Percentiles rank a stretch among this genome's conserved stretches.
These are phyloP conservation scores for Termitomyces sp. DNA, from an alignment of 768 basidiomycete species.

Conservation along the genomic window DNA sequence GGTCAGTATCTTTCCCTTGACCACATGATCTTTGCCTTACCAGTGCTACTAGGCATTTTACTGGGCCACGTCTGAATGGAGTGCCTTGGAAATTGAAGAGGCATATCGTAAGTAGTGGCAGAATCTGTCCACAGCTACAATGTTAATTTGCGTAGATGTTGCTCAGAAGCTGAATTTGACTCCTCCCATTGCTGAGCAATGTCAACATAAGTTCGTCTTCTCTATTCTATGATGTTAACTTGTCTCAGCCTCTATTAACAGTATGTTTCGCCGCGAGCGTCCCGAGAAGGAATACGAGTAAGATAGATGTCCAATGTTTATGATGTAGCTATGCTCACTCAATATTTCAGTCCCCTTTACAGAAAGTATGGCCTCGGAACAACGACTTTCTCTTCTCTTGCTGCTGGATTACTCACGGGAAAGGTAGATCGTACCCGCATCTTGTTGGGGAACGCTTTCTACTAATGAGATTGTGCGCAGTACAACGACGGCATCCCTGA, in stretches of 20 bases:
- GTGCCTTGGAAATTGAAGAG: conserved; percentile 54
- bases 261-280: conserved; percentile 73
- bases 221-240: neutral
- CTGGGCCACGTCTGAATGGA: conserved; percentile 75
- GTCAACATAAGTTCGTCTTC: conserved; percentile 53
- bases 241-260: conserved; percentile 21
- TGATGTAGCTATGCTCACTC: neutral
- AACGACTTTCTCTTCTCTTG: conserved; percentile 74
- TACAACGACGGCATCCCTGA: conserved; percentile 75
- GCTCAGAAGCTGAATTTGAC: conserved; percentile 63
- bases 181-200: conserved; percentile 74
- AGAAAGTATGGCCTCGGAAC: conserved; percentile 62
- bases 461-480: conserved; percentile 21
- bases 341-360: conserved; percentile 46
- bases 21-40: neutral
- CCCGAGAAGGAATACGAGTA: conserved; percentile 76
- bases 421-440: conserved; percentile 39
- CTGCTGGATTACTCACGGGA: conserved; percentile 70
- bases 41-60: conserved; percentile 44
- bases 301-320: neutral
- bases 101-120: conserved; percentile 35
- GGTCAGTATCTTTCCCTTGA: conserved; percentile 25
- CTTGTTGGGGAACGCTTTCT: neutral
- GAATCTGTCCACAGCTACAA: neutral
- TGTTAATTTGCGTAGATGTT: conserved; percentile 39